Conservation (phyloP, 73 alveolate species). For the Effrenium voratum region DNA sequence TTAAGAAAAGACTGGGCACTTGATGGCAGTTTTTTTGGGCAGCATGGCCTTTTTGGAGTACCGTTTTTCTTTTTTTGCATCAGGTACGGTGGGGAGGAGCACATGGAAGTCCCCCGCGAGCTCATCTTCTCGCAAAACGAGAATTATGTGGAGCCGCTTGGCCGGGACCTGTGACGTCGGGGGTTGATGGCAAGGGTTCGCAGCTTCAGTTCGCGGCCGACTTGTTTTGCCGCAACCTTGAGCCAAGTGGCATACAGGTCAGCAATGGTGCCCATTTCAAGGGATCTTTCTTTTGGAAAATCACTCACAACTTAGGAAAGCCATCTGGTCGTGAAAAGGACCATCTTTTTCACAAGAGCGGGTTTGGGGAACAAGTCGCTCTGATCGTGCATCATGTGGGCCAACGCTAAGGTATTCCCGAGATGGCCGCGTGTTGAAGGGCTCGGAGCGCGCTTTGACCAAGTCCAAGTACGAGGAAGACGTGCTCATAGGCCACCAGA, state of each 20-base stretch:
- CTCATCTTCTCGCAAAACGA: slow-evolving; percentile 93
- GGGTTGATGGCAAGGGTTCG: not conserved
- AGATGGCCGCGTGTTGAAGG: slow-evolving; percentile 90
- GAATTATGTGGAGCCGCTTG: slow-evolving; percentile 67
- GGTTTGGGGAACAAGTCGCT: too few relatives aligned
- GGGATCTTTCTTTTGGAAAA: not conserved
- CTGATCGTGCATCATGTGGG: not conserved
- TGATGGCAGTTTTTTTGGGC: not conserved
- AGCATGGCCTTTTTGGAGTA: not conserved
- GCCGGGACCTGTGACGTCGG: not conserved
- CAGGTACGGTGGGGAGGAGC: slow-evolving; percentile 97
- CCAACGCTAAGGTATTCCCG: slow-evolving; percentile 55
- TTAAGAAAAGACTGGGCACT: not conserved
- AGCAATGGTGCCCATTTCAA: not conserved
- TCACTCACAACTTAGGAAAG: not conserved
- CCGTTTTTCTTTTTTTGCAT: not conserved
- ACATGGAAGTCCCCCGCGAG: slow-evolving; percentile 94
- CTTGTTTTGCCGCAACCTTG: too few relatives aligned
- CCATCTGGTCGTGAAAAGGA: not conserved
- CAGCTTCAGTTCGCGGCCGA: too few relatives aligned
- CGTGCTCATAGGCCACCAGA: slow-evolving; percentile 47
- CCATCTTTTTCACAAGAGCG: too few relatives aligned
- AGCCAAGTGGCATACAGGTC: too few relatives aligned
- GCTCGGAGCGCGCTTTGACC: slow-evolving; percentile 60
- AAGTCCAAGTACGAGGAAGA: slow-evolving; percentile 94